Evolutionary conservation across 1,139 yeast genomes (phyloP).

Genomic region (Hyphopichia wangnamkhiaoensis): DNA sequence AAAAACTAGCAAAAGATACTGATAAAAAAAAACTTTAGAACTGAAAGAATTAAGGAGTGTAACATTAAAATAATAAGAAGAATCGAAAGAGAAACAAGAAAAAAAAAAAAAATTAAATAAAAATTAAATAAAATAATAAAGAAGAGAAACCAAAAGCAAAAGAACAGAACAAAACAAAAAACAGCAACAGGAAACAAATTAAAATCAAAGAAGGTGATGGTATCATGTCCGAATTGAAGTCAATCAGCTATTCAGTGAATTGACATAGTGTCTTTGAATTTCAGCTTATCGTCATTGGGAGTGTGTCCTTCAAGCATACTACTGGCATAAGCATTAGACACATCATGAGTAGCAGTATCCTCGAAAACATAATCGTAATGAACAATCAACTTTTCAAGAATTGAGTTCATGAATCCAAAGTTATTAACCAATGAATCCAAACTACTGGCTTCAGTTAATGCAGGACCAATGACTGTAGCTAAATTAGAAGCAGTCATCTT

Average conservation of each 20-base stretch:
- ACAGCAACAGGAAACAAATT: neutral
- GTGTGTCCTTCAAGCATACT: conserved; percentile 1
- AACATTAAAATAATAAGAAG: neutral
- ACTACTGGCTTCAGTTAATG: conserved; percentile 58
- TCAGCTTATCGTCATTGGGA: neutral
- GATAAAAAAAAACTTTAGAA: neutral
- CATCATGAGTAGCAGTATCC: conserved; percentile 6
- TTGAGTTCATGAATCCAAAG: conserved; percentile 57
- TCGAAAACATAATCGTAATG: conserved; percentile 44
- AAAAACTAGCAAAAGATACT: conserved; percentile 1
- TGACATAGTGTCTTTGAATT: neutral
- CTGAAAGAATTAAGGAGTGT: neutral
- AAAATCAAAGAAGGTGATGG: neutral
- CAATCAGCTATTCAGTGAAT: neutral
- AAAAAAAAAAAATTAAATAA: no score
- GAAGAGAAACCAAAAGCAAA: neutral
- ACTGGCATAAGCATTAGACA: neutral
- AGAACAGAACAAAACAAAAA: neutral
- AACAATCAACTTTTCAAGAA: conserved; percentile 51
- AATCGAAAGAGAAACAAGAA: neutral
- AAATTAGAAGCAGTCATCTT: conserved; percentile 79
- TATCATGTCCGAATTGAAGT: no score
- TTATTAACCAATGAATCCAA: conserved; percentile 50
- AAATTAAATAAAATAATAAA: no score
- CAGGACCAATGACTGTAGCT: conserved; percentile 74